Evolutionary conservation across 176 grass and related monocot genomes (phyloP).

Genomic region (Poa pratensis): DNA sequence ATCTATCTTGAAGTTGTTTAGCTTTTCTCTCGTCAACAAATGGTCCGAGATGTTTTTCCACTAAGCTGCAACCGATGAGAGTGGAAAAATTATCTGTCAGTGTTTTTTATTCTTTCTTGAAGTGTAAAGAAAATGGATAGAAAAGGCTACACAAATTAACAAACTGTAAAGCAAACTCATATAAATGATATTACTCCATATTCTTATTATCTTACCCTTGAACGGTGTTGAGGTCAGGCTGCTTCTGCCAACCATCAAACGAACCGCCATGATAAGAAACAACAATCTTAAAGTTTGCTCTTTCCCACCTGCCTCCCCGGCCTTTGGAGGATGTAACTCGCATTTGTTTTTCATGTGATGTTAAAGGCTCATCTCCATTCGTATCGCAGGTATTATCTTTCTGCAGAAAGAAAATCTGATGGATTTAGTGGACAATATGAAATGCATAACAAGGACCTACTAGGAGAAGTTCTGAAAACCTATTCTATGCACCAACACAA

Average conservation of each 20-base stretch:
- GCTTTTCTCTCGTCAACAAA: constrained; percentile 96
- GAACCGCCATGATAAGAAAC: constrained; percentile 82
- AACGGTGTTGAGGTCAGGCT: constrained; percentile 81
- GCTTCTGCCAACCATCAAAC: constrained; percentile 97
- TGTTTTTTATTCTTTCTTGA: not conserved
- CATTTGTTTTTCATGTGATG: constrained; percentile 29
- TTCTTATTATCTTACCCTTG: constrained; percentile 74
- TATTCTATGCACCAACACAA: not conserved
- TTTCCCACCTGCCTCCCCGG: constrained; percentile 80
- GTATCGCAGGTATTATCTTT: constrained; percentile 16
- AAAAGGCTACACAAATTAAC: constrained; percentile 7
- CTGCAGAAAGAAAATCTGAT: constrained; percentile 41
- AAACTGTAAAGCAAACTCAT: not conserved
- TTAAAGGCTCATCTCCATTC: constrained; percentile 33
- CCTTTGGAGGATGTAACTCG: constrained; percentile 48
- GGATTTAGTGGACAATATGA: not conserved
- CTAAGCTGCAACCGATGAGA: constrained; percentile 48
- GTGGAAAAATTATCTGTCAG: not conserved
- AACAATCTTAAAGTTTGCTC: constrained; percentile 81
- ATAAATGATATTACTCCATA: constrained; percentile 5
- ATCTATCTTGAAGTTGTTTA: constrained; percentile 75
- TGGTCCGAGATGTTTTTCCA: constrained; percentile 75
- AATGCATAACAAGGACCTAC: not conserved
- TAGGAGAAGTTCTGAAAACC: not conserved
- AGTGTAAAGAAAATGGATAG: constrained; percentile 21